Conservation (phyloP, 2,329 filamentous ascomycete species). For the Stachybotrys echinatus region DNA sequence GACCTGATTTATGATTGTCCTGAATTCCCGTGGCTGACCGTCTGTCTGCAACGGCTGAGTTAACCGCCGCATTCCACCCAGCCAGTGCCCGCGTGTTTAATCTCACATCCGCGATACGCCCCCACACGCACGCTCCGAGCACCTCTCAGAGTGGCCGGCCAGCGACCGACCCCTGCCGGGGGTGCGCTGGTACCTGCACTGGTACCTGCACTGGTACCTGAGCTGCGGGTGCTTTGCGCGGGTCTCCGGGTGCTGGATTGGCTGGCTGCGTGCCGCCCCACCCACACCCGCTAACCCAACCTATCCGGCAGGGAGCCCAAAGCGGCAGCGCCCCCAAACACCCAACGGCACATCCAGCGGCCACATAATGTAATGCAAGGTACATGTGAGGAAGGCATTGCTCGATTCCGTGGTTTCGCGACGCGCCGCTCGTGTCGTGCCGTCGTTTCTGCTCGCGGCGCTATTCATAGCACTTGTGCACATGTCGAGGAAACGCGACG, state of each 20-base stretch:
- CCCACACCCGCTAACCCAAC: not conserved
- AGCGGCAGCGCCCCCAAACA: too few species aligned
- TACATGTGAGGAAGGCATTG: too few species aligned
- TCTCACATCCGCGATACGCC: not conserved
- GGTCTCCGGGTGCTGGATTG: not conserved
- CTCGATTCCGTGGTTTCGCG: not conserved
- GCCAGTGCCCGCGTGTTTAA: not conserved
- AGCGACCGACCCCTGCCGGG: not conserved
- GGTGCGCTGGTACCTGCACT: not conserved
- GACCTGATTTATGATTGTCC: too few species aligned
- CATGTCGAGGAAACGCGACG: not conserved
- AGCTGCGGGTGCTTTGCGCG: not conserved
- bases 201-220: not conserved
- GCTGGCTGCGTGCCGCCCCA: not conserved
- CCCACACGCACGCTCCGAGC: not conserved
- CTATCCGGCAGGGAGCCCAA: not conserved
- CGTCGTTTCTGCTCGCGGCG: too few species aligned
- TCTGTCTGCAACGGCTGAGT: too few species aligned
- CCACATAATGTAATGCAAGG: too few species aligned
- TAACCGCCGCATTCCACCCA: not conserved
- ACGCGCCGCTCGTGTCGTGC: not conserved
- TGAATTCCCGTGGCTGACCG: too few species aligned
- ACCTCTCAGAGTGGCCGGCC: not conserved
- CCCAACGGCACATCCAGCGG: too few species aligned
- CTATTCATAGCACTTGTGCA: not conserved